These are phyloP conservation scores for Pestalotiopsis fici DNA, from an alignment of 2,329 filamentous ascomycete genomes.

Conservation along the genomic window DNA sequence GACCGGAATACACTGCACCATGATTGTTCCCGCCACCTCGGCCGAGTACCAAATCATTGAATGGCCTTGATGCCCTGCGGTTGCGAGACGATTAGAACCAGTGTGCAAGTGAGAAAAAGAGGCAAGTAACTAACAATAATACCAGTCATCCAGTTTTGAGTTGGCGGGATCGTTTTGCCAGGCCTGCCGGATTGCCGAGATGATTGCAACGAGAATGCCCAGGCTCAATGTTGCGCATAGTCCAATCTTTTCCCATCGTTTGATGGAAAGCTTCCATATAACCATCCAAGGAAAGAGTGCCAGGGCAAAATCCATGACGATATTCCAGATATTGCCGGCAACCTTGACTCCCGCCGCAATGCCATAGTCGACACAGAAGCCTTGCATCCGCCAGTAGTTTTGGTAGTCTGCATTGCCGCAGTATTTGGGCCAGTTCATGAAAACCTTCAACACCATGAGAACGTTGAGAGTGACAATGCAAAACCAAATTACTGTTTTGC, in stretches of 20 bases:
- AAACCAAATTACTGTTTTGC: slow-evolving; percentile 43
- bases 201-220: slow-evolving; percentile 44
- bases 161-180: slow-evolving; percentile 51
- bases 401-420: slow-evolving; percentile 43
- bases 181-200: slow-evolving; percentile 46
- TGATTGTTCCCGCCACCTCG: slow-evolving; percentile 7
- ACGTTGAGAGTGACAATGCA: slow-evolving; percentile 50
- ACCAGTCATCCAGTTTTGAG: slow-evolving; percentile 38
- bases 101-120: no score
- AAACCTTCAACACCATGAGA: slow-evolving; percentile 46
- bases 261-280: slow-evolving; percentile 48
- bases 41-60: slow-evolving; percentile 11
- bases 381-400: slow-evolving; percentile 43
- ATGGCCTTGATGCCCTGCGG: slow-evolving; percentile 6
- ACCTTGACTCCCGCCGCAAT: slow-evolving; percentile 47
- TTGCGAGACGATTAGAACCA: background rate
- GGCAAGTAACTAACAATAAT: slow-evolving; percentile 38
- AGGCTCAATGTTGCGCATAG: slow-evolving; percentile 52
- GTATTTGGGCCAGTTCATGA: slow-evolving; percentile 51
- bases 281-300: slow-evolving; percentile 51
- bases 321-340: slow-evolving; percentile 54
- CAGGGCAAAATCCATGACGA: slow-evolving; percentile 54
- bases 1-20: slow-evolving; percentile 9
- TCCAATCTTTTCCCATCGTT: slow-evolving; percentile 47
- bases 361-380: slow-evolving; percentile 41